These are phyloP conservation scores for Colletotrichum plurivorum DNA, from an alignment of 2,329 filamentous ascomycete species.

Conservation along the genomic window DNA sequence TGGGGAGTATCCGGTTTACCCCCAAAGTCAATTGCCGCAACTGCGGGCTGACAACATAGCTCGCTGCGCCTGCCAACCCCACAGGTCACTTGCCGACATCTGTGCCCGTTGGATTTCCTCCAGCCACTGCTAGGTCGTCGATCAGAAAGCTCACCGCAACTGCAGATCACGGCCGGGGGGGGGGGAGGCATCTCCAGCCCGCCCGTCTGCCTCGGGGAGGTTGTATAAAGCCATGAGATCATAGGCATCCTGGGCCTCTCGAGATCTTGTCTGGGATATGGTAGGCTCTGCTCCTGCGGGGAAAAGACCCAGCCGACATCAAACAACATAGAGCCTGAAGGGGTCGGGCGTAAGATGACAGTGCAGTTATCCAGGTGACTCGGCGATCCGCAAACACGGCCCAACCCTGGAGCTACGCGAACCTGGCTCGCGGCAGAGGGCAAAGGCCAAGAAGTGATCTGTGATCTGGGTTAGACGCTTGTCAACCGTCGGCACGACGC, in stretches of 20 bases:
- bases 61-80: constrained; percentile 1
- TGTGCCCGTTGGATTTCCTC: neutral
- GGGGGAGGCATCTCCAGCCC: neutral
- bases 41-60: neutral
- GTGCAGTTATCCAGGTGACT: constrained; percentile 20
- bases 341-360: neutral
- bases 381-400: constrained; percentile 17
- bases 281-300: neutral
- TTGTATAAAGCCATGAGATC: neutral
- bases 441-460: constrained; percentile 27
- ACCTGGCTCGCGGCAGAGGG: constrained; percentile 21
- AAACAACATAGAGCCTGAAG: neutral
- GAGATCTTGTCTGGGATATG: neutral
- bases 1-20: neutral
- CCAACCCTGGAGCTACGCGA: constrained; percentile 13
- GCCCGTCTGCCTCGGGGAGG: neutral
- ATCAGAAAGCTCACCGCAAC: constrained; percentile 27
- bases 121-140: neutral
- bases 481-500: constrained; percentile 11
- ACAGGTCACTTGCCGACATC: constrained; percentile 1
- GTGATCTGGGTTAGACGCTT: constrained; percentile 21
- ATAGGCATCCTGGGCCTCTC: neutral
- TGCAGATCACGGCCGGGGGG: constrained; percentile 14
- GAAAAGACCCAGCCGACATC: neutral
- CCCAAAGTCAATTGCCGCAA: constrained; percentile 29